Evolutionary conservation across 306 rosid species (phyloP).

Genomic region (Acacia confusa): DNA sequence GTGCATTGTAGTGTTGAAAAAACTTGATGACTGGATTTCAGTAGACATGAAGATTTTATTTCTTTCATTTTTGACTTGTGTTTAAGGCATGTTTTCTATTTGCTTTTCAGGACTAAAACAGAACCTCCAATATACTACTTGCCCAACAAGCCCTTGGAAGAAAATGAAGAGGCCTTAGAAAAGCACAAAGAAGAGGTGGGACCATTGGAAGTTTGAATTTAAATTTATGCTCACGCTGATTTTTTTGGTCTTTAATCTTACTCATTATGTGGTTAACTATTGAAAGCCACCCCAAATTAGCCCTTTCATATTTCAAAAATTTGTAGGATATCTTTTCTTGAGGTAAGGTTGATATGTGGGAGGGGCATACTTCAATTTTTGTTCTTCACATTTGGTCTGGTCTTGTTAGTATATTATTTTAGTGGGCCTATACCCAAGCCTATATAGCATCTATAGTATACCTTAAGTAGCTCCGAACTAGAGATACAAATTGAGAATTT

Average conservation of each 20-base stretch:
- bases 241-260: conserved; percentile 25
- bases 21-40: conserved; percentile 59
- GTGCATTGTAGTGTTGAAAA: conserved; percentile 71
- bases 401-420: background rate
- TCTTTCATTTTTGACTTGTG: conserved; percentile 9
- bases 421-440: background rate
- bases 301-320: background rate
- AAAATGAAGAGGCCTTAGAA: conserved; percentile 48
- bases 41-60: conserved; percentile 22
- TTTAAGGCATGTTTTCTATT: conserved; percentile 27
- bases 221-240: conserved; percentile 8
- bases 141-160: conserved; percentile 87
- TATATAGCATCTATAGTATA: background rate
- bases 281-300: background rate
- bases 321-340: conserved; percentile 3
- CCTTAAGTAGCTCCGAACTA: background rate
- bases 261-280: background rate
- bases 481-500: background rate
- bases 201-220: conserved; percentile 4
- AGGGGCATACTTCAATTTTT: background rate
- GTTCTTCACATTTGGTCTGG: background rate
- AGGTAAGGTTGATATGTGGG: background rate
- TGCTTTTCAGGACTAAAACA: conserved; percentile 75
- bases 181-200: conserved; percentile 84
- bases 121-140: conserved; percentile 91